Conservation (phyloP, 2,329 filamentous ascomycete species). For the Paecilomyces fulvus region DNA sequence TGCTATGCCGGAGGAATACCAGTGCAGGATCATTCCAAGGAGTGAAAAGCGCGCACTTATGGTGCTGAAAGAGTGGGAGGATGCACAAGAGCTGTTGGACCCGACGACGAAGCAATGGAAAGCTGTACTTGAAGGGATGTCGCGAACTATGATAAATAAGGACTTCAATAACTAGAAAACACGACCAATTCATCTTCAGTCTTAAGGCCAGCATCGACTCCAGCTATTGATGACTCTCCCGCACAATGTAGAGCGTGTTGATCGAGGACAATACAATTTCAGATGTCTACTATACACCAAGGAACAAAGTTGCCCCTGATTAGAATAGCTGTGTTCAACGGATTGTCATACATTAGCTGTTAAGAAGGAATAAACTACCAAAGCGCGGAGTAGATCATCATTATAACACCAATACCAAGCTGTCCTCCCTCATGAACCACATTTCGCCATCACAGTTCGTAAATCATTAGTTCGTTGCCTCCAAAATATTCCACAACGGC, state of each 20-base stretch:
- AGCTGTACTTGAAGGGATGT: not conserved
- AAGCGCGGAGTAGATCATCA: not conserved
- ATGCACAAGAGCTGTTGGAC: constrained; percentile 8
- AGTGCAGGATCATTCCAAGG: not conserved
- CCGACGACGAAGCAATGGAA: not conserved
- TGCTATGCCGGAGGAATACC: constrained; percentile 35
- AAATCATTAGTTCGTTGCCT: not conserved
- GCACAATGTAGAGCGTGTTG: too few species aligned
- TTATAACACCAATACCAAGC: not conserved
- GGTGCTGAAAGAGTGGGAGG: constrained; percentile 17
- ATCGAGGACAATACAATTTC: too few species aligned
- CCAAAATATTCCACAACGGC: not conserved
- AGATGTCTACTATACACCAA: not conserved
- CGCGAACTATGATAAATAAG: not conserved
- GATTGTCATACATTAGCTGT: not conserved
- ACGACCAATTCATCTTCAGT: not conserved
- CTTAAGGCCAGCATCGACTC: not conserved
- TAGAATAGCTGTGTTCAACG: not conserved
- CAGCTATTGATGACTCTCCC: not conserved
- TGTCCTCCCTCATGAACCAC: not conserved
- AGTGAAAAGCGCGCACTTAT: constrained; percentile 12
- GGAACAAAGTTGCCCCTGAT: not conserved
- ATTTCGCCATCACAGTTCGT: not conserved
- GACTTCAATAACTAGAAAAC: not conserved
- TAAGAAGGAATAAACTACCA: not conserved